phyloP scores from a whole-genome alignment of 371 early-diverging fungal genomes.

The Mucor indicus region DNA sequence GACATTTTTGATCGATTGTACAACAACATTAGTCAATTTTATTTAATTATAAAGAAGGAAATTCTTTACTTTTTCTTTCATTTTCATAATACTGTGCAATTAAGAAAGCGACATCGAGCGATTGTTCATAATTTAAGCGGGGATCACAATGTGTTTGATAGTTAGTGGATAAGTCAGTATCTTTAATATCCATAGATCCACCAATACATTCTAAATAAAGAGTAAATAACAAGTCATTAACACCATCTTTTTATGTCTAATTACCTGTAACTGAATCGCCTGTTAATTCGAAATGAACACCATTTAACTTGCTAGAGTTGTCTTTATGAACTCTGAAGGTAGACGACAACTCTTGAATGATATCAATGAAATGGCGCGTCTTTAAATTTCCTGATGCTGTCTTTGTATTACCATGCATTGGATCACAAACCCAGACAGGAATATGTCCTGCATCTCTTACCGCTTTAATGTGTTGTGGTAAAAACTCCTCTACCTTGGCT shows the following conservation, averaged over 20 bases:
- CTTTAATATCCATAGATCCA: conserved; percentile 89
- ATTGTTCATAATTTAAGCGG: conserved; percentile 94
- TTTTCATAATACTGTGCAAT: conserved; percentile 84
- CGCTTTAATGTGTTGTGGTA: conserved; percentile 89
- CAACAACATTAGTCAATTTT: no score
- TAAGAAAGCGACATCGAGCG: conserved; percentile 92
- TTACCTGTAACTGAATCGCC: conserved; percentile 84
- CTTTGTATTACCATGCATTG: conserved; percentile 98
- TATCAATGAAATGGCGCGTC: conserved; percentile 87
- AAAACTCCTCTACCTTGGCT: conserved; percentile 72
- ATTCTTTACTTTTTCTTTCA: conserved; percentile 46
- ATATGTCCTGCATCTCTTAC: conserved; percentile 81
- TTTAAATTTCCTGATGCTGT: conserved; percentile 76
- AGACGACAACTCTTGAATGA: conserved; percentile 75
- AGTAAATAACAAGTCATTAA: not conserved
- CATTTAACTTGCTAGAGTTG: conserved; percentile 74
- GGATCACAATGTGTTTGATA: conserved; percentile 96
- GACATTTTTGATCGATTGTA: no score
- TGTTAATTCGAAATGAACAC: conserved; percentile 96
- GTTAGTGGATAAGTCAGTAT: conserved; percentile 77
- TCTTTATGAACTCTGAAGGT: conserved; percentile 83
- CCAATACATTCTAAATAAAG: conserved; percentile 81
- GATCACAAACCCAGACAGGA: conserved; percentile 96
- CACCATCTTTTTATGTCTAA: conserved; percentile 8
- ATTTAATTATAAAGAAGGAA: conserved; percentile 33